A percentile compares a stretch with the other conserved stretches of the same genome.
Conservation (phyloP, 73 alveolate species). For the Paraurostyla sp. region DNA sequence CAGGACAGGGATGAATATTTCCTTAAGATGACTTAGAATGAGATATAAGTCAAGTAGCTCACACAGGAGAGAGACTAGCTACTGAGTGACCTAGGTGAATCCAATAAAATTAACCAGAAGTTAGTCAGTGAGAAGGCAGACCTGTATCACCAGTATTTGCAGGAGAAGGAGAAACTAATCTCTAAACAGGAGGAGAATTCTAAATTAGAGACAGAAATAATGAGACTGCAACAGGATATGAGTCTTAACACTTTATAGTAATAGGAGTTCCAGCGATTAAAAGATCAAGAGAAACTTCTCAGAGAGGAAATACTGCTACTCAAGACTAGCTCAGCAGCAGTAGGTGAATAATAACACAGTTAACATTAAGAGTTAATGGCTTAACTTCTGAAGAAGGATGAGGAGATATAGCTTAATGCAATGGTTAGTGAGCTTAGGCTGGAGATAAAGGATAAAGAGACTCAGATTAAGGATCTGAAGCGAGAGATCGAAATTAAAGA, state of each 20-base stretch:
- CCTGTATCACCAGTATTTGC: background rate
- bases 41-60: background rate
- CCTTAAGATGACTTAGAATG: slow-evolving; percentile 32
- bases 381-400: slow-evolving; percentile 15
- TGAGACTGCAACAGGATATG: background rate
- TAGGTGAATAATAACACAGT: background rate
- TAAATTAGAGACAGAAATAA: background rate
- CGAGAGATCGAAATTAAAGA: slow-evolving; percentile 21
- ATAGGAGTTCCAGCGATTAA: background rate
- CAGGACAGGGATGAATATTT: slow-evolving; percentile 27
- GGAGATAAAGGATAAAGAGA: slow-evolving; percentile 27
- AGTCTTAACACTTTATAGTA: too few relatives aligned
- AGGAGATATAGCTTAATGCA: slow-evolving; percentile 16
- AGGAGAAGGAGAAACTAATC: slow-evolving; percentile 32
- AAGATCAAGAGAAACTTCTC: slow-evolving; percentile 16
- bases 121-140: background rate
- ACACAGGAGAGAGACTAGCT: background rate
- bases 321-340: slow-evolving; percentile 19
- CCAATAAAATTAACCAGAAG: background rate
- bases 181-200: slow-evolving; percentile 6
- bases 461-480: background rate
- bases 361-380: slow-evolving; percentile 39
- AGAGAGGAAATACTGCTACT: slow-evolving; percentile 25
- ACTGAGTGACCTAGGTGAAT: background rate
- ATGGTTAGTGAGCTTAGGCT: slow-evolving; percentile 27